These are phyloP conservation scores for Xylaria bambusicola DNA, from an alignment of 495 filamentous ascomycete genomes.

Conservation along the genomic window DNA sequence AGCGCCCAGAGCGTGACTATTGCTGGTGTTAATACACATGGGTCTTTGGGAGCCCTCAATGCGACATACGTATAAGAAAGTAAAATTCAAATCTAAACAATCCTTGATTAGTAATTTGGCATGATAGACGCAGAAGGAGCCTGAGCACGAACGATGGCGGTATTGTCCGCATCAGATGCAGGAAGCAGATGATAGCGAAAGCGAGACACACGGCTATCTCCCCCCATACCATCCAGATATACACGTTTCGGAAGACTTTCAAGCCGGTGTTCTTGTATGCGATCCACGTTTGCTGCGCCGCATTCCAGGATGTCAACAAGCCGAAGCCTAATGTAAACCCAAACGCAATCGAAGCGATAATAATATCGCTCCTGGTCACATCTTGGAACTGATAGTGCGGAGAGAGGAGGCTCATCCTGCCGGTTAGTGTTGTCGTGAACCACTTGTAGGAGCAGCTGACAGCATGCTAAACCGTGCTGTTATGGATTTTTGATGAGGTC, in stretches of 20 bases:
- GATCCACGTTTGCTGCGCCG: constrained; percentile 33
- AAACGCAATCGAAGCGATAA: constrained; percentile 38
- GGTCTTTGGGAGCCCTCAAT: neutral
- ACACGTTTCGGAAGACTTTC: constrained; percentile 24
- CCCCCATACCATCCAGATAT: constrained; percentile 38
- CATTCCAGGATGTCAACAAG: constrained; percentile 43
- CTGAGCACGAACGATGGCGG: constrained; percentile 23
- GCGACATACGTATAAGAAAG: constrained; percentile 23
- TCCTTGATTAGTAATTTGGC: constrained; percentile 3
- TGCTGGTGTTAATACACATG: neutral
- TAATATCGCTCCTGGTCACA: constrained; percentile 32
- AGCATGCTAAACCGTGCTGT: too few relatives aligned
- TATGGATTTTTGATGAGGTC: too few relatives aligned
- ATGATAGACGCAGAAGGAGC: neutral
- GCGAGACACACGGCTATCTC: constrained; percentile 21
- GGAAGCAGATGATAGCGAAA: constrained; percentile 28
- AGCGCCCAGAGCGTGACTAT: constrained; percentile 33
- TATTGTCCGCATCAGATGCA: constrained; percentile 26
- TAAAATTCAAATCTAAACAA: constrained; percentile 25
- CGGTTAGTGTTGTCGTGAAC: neutral
- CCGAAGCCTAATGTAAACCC: constrained; percentile 48
- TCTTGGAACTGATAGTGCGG: constrained; percentile 10
- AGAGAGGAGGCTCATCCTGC: constrained; percentile 1
- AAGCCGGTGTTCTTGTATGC: constrained; percentile 20
- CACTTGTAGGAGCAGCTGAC: too few relatives aligned